Base-by-base conservation (phyloP, 257 asterid genomes). In the Mitragyna speciosa region DNA sequence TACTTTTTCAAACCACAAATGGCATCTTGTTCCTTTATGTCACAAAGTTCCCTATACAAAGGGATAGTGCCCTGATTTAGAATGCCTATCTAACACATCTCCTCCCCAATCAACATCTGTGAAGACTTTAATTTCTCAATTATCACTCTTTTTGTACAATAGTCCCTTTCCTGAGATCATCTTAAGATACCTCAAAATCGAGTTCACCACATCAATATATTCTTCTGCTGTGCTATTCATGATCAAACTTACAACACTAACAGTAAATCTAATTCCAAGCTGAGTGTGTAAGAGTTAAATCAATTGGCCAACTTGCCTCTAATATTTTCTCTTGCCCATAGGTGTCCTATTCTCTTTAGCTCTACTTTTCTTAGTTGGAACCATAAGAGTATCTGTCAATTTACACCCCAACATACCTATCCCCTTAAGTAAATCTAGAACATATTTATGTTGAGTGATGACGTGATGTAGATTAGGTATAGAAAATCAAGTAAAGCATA, bases 181-280 rank as follows among this genome's bases (percentile, higher is more conserved):
- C 39, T 28, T 28, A 30, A 67, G 24, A 19, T 54, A n/a, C 67
- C 70, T 39, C 19, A 71, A 47, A 28, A 78, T 68, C 30, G 22
- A 20, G 6, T 28, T 5, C 0, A 59, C 26, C 20, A 3, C 63
- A 17, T n/a, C 31, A n/a, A 6, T 26, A 30, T 71, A 51, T 79
- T 16, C 11, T 72, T 79, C 3, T n/a, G 16, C 26, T 15, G 36
- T 65, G 26, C 28, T 26, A n/a, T 58, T 28, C 72, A 70, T 79
- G 45, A 70, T 58, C 12, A 68, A 61, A 41, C 81, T 78, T 9
- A 61, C 72, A 16, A 43, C 24, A 26, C 79, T 36, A 36, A 36
- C 4, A 36, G 39, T 36, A 36, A 36, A 36, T 36, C 2, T 36
- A 36, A 36, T 36, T 2, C 4, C 39, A 36, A 4, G 39, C 39